Percentiles rank a stretch among this genome's conserved stretches.
These are phyloP conservation scores for Sclerotinia borealis DNA, from an alignment of 2,329 filamentous ascomycete species.

Conservation along the genomic window DNA sequence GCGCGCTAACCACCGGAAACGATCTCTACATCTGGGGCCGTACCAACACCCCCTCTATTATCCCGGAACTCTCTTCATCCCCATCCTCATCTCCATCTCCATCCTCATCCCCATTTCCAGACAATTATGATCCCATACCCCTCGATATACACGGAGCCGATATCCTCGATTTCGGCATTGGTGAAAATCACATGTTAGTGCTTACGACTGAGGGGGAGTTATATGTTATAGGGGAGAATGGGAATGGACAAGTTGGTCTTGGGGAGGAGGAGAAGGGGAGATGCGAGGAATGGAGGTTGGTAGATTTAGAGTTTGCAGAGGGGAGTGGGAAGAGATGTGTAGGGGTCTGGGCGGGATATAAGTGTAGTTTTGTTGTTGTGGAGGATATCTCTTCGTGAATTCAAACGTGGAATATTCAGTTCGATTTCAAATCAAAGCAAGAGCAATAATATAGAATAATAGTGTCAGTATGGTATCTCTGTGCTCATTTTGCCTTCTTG, in stretches of 20 bases:
- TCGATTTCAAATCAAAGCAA: background rate
- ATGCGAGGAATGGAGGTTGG: slow-evolving; percentile 24
- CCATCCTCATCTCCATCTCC: background rate
- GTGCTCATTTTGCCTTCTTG: slow-evolving; percentile 29
- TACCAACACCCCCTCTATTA: slow-evolving; percentile 17
- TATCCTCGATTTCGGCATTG: slow-evolving; percentile 51
- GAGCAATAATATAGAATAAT: background rate
- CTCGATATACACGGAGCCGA: slow-evolving; percentile 41
- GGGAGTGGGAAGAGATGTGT: slow-evolving; percentile 20
- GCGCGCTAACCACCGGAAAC: slow-evolving; percentile 50
- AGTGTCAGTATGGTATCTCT: slow-evolving; percentile 25
- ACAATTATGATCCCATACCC: slow-evolving; percentile 20
- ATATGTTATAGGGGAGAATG: slow-evolving; percentile 51
- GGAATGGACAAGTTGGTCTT: slow-evolving; percentile 54
- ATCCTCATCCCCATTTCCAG: background rate
- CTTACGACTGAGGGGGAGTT: slow-evolving; percentile 45
- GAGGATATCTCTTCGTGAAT: slow-evolving; percentile 9
- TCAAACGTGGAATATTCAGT: background rate
- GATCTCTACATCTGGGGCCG: slow-evolving; percentile 59
- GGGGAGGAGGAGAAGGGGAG: slow-evolving; percentile 14
- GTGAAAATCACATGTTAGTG: slow-evolving; percentile 52
- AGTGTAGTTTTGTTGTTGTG: slow-evolving; percentile 31
- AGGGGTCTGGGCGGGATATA: slow-evolving; percentile 29
- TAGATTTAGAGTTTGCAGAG: slow-evolving; percentile 19
- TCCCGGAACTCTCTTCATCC: slow-evolving; percentile 13